Percentiles rank a stretch among this genome's conserved stretches.
phyloP scores from a whole-genome alignment of 139 green algal genomes.

The Dunaliella sp. region DNA sequence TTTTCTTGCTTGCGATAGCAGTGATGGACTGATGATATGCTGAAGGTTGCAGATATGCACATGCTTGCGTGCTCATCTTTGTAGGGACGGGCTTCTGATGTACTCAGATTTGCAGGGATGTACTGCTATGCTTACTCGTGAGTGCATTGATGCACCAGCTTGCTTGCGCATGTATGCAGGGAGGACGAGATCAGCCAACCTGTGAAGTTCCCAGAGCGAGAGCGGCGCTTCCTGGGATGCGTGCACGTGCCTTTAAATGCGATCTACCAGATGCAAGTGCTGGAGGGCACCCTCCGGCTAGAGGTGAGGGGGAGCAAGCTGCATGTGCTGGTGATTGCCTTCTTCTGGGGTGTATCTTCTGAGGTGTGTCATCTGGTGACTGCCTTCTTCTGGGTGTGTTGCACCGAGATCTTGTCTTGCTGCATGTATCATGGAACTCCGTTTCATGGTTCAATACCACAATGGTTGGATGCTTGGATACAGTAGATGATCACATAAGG shows the following conservation, averaged over 20 bases:
- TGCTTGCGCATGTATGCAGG: too few relatives aligned
- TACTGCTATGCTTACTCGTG: neutral
- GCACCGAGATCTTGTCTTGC: too few relatives aligned
- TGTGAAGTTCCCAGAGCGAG: conserved; percentile 43
- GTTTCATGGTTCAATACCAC: too few relatives aligned
- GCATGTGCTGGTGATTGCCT: neutral
- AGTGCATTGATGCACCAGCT: neutral
- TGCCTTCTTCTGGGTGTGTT: neutral
- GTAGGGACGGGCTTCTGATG: too few relatives aligned
- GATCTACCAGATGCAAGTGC: conserved; percentile 54
- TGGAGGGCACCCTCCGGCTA: conserved; percentile 50
- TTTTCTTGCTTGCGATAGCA: too few relatives aligned
- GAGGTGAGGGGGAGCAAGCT: conserved; percentile 22
- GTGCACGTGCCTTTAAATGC: conserved; percentile 46
- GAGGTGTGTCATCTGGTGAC: neutral
- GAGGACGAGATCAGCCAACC: conserved; percentile 29
- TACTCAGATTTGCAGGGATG: neutral
- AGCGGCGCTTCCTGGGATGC: conserved; percentile 59
- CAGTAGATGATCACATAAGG: too few relatives aligned
- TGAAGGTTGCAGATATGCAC: too few relatives aligned
- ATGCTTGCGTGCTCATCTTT: too few relatives aligned
- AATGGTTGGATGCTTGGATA: too few relatives aligned
- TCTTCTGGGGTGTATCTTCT: neutral
- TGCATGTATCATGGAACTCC: too few relatives aligned
- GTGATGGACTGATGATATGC: too few relatives aligned